phyloP scores from a whole-genome alignment of 257 asterid species.

The Gentiana straminea region DNA sequence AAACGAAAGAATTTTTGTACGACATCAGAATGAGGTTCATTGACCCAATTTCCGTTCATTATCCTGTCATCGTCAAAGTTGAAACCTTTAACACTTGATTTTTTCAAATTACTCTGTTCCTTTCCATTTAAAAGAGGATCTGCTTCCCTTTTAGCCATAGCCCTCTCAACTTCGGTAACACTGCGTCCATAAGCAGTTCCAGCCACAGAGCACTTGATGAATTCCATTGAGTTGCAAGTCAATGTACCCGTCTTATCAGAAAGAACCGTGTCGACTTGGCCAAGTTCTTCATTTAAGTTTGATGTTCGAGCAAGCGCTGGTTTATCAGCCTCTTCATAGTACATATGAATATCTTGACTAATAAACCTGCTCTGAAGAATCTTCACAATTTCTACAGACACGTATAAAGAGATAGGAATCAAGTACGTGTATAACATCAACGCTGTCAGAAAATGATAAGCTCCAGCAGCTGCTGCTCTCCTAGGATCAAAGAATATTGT shows the following conservation, averaged over 20 bases:
- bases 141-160: conserved; percentile 80
- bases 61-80: conserved; percentile 74
- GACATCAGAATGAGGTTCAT: conserved; percentile 40
- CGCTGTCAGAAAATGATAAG: conserved; percentile 65
- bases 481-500: conserved; percentile 58
- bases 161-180: conserved; percentile 73
- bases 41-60: conserved; percentile 55
- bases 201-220: conserved; percentile 81
- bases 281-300: conserved; percentile 81
- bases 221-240: conserved; percentile 94
- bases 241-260: conserved; percentile 92
- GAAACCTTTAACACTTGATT: conserved; percentile 58
- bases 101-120: conserved; percentile 17
- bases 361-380: conserved; percentile 86
- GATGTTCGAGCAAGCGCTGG: conserved; percentile 94
- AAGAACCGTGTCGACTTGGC: conserved; percentile 83
- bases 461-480: conserved; percentile 62
- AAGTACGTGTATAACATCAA: conserved; percentile 65
- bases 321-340: conserved; percentile 75
- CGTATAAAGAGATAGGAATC: conserved; percentile 81
- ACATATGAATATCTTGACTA: conserved; percentile 68
- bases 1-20: conserved; percentile 68
- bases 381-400: conserved; percentile 80
- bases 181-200: conserved; percentile 82
- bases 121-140: conserved; percentile 35